These are phyloP conservation scores for Calophaca sinica DNA, from an alignment of 306 rosid species.

Conservation along the genomic window DNA sequence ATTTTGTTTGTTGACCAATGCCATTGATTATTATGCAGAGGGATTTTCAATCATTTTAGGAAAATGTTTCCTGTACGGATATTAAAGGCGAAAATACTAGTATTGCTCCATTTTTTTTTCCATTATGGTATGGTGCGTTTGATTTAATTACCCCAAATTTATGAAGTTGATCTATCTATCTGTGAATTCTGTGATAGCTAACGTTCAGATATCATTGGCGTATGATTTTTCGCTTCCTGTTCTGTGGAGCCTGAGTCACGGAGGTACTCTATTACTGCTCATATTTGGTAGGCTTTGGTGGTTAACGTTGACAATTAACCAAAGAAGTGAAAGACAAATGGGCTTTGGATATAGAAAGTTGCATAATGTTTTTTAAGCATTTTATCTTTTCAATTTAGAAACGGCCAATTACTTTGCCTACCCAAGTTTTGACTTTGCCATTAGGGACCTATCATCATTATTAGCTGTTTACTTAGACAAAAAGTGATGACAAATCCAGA, in stretches of 20 bases:
- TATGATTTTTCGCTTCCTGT: background rate
- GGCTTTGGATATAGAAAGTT: constrained; percentile 22
- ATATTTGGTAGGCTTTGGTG: constrained; percentile 49
- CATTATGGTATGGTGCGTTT: constrained; percentile 7
- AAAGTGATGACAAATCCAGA: constrained; percentile 54
- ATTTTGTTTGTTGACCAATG: constrained; percentile 44
- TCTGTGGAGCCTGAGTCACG: constrained; percentile 11
- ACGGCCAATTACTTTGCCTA: constrained; percentile 50
- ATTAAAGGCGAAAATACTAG: background rate
- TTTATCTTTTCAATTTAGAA: constrained; percentile 45
- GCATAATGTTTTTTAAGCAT: constrained; percentile 45
- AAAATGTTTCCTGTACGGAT: constrained; percentile 2
- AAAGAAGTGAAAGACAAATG: constrained; percentile 46
- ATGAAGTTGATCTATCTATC: background rate
- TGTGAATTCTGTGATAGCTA: background rate
- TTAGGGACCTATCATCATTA: constrained; percentile 54
- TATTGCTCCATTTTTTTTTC: constrained; percentile 20
- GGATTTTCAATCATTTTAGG: constrained; percentile 34
- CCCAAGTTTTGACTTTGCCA: constrained; percentile 56
- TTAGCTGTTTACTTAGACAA: constrained; percentile 57
- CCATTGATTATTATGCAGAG: background rate
- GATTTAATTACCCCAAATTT: background rate
- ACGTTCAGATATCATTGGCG: background rate
- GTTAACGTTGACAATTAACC: constrained; percentile 52
- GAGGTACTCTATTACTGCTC: constrained; percentile 27